Base-by-base conservation (phyloP, 345 rosid genomes). In the Citrus cavaleriei region DNA sequence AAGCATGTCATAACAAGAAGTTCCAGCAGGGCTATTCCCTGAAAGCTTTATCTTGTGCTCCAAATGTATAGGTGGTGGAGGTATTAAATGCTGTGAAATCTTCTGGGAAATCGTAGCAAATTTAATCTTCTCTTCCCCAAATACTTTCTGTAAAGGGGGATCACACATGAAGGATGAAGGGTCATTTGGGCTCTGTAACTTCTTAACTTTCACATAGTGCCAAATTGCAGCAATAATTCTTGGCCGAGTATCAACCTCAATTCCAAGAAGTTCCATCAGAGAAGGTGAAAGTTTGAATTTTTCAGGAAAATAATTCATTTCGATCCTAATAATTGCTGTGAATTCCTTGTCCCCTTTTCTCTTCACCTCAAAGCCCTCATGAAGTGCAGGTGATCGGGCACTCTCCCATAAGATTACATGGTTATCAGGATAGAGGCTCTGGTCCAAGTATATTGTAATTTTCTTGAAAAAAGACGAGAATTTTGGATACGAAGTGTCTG, bases 301-400 rank as follows among this genome's bases (percentile, higher is more conserved):
- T 66, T 88, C 93, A 61, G 93, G 91, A 28, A 73, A 61, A 73
- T 86, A 79, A 82, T 90, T 88, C 88, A 90, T 86, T 73, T 90
- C 93, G 54, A 90, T 80, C 69, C 90, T 85, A 32, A 90, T 86
- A 71, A 83, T 81, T 54, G 87, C 91, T 24, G 82, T 88, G 38
- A 89, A 90, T 80, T 90, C 93, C 80, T 88, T 86, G 74, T 85
- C 81, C 42, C 93, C 93, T 81, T 88, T 90, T 65, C 91, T 86
- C 85, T 88, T 90, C 64, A 90, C 86, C 86, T 90, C 93, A 80
- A 90, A 88, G 57, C 91, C 93, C 71, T 90, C 93, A 13, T 79
- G 89, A 58, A 86, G 88, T 58, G 77, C 88, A 63, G 91, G 87
- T 1, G 91, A 88, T 24, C 90, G 83, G 63, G 86, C 74, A 83